Evolutionary conservation across 148 eudicot species (phyloP).

Genomic region (Rheum nobile): DNA sequence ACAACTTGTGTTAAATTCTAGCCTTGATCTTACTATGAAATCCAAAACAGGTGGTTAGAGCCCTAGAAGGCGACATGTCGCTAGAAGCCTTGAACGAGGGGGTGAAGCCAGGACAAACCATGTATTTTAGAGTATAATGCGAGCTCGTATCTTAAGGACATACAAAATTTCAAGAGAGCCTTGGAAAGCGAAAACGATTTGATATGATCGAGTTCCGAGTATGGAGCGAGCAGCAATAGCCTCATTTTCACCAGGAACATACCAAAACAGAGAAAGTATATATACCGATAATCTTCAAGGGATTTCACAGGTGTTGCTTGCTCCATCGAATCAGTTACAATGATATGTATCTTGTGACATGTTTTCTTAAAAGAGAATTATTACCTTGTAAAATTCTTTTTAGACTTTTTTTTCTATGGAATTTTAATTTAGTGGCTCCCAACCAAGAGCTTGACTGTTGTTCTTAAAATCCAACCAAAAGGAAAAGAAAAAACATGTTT

Average conservation of each 20-base stretch:
- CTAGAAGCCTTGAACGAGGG: neutral
- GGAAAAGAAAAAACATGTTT: too few relatives aligned
- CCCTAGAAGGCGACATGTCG: neutral
- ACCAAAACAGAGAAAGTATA: neutral
- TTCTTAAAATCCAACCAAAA: neutral
- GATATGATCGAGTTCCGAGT: too few relatives aligned
- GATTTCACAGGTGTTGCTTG: too few relatives aligned
- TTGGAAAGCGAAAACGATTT: too few relatives aligned
- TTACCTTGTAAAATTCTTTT: neutral
- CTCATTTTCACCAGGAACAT: neutral
- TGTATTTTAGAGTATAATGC: neutral
- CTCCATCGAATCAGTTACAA: neutral
- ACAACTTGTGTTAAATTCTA: neutral
- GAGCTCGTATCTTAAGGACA: too few relatives aligned
- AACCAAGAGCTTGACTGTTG: neutral
- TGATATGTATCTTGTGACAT: too few relatives aligned
- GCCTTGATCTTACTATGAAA: neutral
- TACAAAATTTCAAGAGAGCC: too few relatives aligned
- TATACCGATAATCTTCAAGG: neutral
- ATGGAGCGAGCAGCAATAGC: neutral
- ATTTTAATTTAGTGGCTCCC: too few relatives aligned
- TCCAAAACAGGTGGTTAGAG: neutral
- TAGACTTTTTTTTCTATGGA: too few relatives aligned
- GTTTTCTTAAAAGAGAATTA: too few relatives aligned
- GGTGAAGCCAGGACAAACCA: neutral